Evolutionary conservation across 257 asterid species (phyloP), one percentile per base, ranked within the genome.

Genomic region (Misopates orontium): DNA sequence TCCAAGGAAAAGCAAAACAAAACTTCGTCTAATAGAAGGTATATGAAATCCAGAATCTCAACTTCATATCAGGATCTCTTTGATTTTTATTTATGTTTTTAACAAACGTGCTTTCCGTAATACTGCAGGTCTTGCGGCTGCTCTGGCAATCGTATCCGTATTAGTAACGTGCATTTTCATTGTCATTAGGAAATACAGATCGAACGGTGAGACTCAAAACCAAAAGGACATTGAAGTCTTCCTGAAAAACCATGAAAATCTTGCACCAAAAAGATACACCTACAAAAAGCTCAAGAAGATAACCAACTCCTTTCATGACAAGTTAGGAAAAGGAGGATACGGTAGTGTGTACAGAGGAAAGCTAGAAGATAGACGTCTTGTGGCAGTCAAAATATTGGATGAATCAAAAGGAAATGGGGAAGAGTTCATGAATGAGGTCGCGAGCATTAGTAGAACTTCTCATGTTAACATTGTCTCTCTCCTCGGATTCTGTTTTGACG

Each of bases 371-470:
- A 74, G 78, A 12, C 66, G 11, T 20, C 81, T 21, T 0, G 78
- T 75, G 24, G 83, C 83, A 0, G 83, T 75, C 13, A 81, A 78
- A 40, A 50, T 81, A 2, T 31, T 78, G 55, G 56, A 69, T 0
- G 79, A 57, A 18, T 56, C 73, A 0, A 50, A 57, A 20, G 69
- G 22, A 12, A 73, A 51, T 1, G 77, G 75, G 6, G 78, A 80
- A 59, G 84, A 75, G 0, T 83, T 83, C 64, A 73, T 75, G 54
- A 83, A 83, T 23, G 86, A 83, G 23, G 82, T 77, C 0, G 72
- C 77, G 0, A 80, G 79, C n/a, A 80, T 80, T 10, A 78, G 81
- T 11, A 73, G 66, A 58, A 80, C 86, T 23, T 83, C 86, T 4
- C 86, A 78, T 21, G 53, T 80, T 8, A 83, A 75, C 32, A 28